Percentiles rank a stretch among this genome's conserved stretches.
Conservation (phyloP, 2,329 filamentous ascomycete genomes). For the Clonostachys rosea region DNA sequence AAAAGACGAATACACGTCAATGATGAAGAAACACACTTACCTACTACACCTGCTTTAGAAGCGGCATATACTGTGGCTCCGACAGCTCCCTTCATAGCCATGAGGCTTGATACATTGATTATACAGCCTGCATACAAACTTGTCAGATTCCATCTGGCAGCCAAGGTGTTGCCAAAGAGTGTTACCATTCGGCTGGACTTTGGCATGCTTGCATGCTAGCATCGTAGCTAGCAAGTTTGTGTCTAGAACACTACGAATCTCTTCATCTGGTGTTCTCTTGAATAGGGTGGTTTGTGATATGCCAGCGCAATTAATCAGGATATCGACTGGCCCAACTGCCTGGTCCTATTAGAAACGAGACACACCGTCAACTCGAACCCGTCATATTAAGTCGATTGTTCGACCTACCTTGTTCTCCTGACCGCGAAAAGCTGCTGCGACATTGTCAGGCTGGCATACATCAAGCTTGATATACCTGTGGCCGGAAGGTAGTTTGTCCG, state of each 20-base stretch:
- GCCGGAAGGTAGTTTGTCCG: background rate
- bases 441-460: background rate
- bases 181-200: conserved; percentile 22
- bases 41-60: conserved; percentile 75
- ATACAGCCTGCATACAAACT: conserved; percentile 52
- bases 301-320: conserved; percentile 80
- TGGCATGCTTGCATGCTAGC: conserved; percentile 49
- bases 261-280: conserved; percentile 40
- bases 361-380: too few species aligned
- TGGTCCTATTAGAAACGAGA: background rate
- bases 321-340: conserved; percentile 31
- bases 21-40: conserved; percentile 27
- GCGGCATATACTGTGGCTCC: conserved; percentile 74
- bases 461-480: background rate
- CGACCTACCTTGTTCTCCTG: too few species aligned
- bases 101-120: conserved; percentile 75
- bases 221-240: conserved; percentile 70
- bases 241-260: conserved; percentile 54
- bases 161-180: background rate
- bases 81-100: conserved; percentile 63
- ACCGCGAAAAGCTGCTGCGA: too few species aligned
- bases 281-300: conserved; percentile 63
- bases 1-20: background rate
- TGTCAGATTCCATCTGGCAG: too few species aligned
- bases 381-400: too few species aligned